Conservation (phyloP, 768 basidiomycete species). For the Trametopsis cervina region DNA sequence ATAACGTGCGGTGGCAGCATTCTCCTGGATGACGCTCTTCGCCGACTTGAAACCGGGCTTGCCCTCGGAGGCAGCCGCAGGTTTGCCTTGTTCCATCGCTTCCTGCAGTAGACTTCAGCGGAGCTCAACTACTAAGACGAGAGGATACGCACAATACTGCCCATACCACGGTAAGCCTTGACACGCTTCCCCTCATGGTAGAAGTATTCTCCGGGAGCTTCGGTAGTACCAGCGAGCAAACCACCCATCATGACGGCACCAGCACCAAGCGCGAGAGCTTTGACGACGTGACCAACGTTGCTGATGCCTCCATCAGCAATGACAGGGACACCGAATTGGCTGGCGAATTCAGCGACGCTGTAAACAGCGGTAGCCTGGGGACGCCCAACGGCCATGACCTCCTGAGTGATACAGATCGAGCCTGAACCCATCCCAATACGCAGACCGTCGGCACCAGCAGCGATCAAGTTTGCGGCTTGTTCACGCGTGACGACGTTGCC, state of each 20-base stretch:
- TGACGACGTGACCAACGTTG: slow-evolving; percentile 97
- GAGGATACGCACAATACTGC: slow-evolving; percentile 54
- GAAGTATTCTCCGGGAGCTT: slow-evolving; percentile 98
- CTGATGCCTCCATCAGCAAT: slow-evolving; percentile 94
- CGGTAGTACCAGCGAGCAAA: slow-evolving; percentile 89
- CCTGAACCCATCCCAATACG: slow-evolving; percentile 98
- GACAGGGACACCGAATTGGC: slow-evolving; percentile 90
- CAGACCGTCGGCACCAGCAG: slow-evolving; percentile 91
- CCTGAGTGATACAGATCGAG: slow-evolving; percentile 99
- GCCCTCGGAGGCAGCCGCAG: slow-evolving; percentile 25
- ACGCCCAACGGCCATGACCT: slow-evolving; percentile 97
- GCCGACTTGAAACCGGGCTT: slow-evolving; percentile 32
- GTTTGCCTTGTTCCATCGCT: slow-evolving; percentile 80
- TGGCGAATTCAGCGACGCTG: slow-evolving; percentile 89
- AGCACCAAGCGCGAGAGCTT: slow-evolving; percentile 90
- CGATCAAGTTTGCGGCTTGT: slow-evolving; percentile 91
- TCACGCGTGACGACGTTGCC: slow-evolving; percentile 98
- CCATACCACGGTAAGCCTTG: slow-evolving; percentile 99
- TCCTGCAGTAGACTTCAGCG: slow-evolving; percentile 32
- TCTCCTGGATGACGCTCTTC: slow-evolving; percentile 55
- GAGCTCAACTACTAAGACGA: not conserved
- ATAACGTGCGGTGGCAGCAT: slow-evolving; percentile 94
- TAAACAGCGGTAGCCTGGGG: slow-evolving; percentile 99
- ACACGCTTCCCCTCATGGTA: slow-evolving; percentile 99
- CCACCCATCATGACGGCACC: slow-evolving; percentile 99